Percentiles rank a stretch among this genome's conserved stretches.
Conservation (phyloP, 164 flowering plant species). For the Annona squamosa region DNA sequence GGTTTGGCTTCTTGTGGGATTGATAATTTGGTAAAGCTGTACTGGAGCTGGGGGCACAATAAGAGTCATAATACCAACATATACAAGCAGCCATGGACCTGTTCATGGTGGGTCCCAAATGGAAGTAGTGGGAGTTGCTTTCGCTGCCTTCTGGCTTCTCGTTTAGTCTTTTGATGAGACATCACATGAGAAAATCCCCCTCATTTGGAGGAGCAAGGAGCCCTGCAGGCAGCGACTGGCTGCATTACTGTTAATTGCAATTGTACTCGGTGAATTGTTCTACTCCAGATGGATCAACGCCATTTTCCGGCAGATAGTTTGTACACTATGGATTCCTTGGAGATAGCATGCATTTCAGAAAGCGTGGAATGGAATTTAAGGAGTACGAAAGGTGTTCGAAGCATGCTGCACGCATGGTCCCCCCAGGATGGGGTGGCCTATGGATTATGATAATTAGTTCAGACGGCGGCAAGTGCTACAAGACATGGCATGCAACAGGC, state of each 20-base stretch:
- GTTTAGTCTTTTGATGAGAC: constrained; percentile 31
- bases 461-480: too few species aligned
- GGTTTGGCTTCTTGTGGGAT: constrained; percentile 4
- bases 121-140: constrained; percentile 21
- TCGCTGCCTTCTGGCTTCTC: constrained; percentile 3
- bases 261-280: neutral
- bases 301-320: too few species aligned
- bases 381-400: too few species aligned
- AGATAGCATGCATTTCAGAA: too few species aligned
- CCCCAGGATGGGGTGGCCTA: too few species aligned
- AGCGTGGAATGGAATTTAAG: too few species aligned
- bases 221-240: neutral
- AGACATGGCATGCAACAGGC: neutral
- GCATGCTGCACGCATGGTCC: too few species aligned
- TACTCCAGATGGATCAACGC: too few species aligned
- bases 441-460: too few species aligned
- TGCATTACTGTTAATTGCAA: neutral
- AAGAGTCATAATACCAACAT: neutral
- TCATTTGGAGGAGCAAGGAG: neutral
- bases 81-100: neutral
- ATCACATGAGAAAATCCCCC: constrained; percentile 19
- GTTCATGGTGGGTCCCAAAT: constrained; percentile 17
- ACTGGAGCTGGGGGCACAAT: neutral
- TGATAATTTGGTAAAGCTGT: neutral
- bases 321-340: too few species aligned